Evolutionary conservation across 1,139 yeast species (phyloP).

Genomic region (Sugiyamaella neomexicana): DNA sequence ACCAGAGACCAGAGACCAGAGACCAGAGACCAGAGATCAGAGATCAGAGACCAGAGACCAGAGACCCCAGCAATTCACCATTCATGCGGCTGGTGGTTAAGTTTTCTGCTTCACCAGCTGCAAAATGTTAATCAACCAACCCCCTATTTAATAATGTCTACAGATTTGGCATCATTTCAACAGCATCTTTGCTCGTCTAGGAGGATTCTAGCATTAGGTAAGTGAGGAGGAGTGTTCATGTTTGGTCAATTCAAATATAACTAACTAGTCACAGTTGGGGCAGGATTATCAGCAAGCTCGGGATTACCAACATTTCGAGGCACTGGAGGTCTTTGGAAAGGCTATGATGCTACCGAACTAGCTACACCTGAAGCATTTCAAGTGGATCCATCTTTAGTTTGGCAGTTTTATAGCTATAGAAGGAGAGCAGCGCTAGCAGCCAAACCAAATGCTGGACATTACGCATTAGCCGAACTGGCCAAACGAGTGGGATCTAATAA

Average conservation of each 20-base stretch:
- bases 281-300: constrained; percentile 76
- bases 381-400: constrained; percentile 78
- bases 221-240: not conserved
- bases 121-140: not conserved
- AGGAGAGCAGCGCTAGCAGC: constrained; percentile 65
- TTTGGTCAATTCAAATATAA: no score
- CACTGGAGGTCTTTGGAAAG: constrained; percentile 73
- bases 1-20: no score
- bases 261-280: constrained; percentile 53
- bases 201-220: constrained; percentile 14
- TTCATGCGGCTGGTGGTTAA: not conserved
- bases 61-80: not conserved
- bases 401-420: constrained; percentile 83
- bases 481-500: constrained; percentile 34
- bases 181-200: constrained; percentile 12
- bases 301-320: constrained; percentile 78
- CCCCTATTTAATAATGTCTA: constrained; percentile 7
- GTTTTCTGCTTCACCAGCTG: constrained; percentile 5
- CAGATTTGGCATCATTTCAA: constrained; percentile 15
- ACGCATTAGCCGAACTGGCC: constrained; percentile 61
- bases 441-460: constrained; percentile 71
- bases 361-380: constrained; percentile 92
- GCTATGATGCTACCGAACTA: constrained; percentile 74
- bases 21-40: no score
- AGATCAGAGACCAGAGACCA: no score